Evolutionary conservation across 495 filamentous ascomycete genomes (phyloP).

Genomic region (Aspergillus nanangensis): DNA sequence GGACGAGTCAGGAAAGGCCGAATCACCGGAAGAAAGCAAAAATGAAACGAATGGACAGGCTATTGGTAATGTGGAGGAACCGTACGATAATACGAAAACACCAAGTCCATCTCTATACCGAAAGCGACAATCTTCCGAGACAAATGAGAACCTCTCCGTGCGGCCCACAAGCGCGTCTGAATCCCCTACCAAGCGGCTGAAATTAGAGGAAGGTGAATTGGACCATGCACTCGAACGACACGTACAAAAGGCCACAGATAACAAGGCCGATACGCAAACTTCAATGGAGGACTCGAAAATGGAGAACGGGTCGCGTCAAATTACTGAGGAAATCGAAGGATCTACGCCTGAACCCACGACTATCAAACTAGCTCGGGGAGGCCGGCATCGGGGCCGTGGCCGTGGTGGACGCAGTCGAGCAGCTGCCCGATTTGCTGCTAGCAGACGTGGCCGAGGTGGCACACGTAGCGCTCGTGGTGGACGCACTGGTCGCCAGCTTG

Average conservation of each 20-base stretch:
- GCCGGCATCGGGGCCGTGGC: constrained; percentile 31
- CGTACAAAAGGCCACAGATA: constrained; percentile 18
- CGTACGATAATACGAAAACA: constrained; percentile 1
- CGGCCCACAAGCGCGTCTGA: constrained; percentile 10
- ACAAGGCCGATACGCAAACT: constrained; percentile 14
- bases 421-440: constrained; percentile 16
- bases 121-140: constrained; percentile 31
- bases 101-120: constrained; percentile 11
- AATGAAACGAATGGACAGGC: neutral
- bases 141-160: constrained; percentile 17
- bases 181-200: constrained; percentile 24
- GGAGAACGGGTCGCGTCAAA: constrained; percentile 17
- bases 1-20: constrained; percentile 10
- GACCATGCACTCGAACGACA: constrained; percentile 16
- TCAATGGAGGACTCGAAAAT: constrained; percentile 10
- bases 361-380: constrained; percentile 31
- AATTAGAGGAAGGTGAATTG: constrained; percentile 24
- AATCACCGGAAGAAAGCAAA: constrained; percentile 4
- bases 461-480: constrained; percentile 15
- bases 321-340: constrained; percentile 18
- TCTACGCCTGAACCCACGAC: constrained; percentile 14
- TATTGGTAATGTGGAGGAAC: neutral
- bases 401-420: constrained; percentile 34
- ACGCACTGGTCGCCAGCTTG: constrained; percentile 16
- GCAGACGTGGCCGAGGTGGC: constrained; percentile 19